Evolutionary conservation across 768 basidiomycete genomes (phyloP).

Genomic region (Megacollybia marginata): DNA sequence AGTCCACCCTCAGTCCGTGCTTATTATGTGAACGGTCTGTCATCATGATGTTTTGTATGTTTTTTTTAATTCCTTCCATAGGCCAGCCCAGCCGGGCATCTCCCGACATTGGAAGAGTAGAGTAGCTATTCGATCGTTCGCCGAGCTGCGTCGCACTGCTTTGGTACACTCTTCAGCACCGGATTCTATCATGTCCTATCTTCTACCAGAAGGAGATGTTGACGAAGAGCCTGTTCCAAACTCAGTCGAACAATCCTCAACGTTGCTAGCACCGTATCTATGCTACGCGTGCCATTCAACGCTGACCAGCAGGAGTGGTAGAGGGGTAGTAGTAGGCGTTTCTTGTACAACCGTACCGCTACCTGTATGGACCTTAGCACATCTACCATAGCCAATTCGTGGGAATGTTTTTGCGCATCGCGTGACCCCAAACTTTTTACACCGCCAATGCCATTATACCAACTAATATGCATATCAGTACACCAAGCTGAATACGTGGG

Average conservation of each 20-base stretch:
- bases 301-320: slow-evolving; percentile 40
- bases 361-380: neutral
- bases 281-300: slow-evolving; percentile 51
- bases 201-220: slow-evolving; percentile 9
- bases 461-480: slow-evolving; percentile 76
- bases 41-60: neutral
- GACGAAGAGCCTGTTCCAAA: slow-evolving; percentile 9
- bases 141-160: slow-evolving; percentile 15
- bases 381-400: too few relatives aligned
- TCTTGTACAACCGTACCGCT: neutral
- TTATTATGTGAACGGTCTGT: slow-evolving; percentile 59
- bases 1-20: slow-evolving; percentile 32
- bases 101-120: neutral
- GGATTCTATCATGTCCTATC: slow-evolving; percentile 14
- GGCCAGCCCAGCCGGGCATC: neutral
- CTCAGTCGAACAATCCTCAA: neutral
- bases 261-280: slow-evolving; percentile 26
- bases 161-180: slow-evolving; percentile 24
- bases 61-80: neutral
- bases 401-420: too few relatives aligned
- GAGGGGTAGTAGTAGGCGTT: neutral
- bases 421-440: too few relatives aligned
- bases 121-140: neutral
- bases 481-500: slow-evolving; percentile 71
- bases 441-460: slow-evolving; percentile 73